Percentiles rank a stretch among this genome's conserved stretches.
Conservation (phyloP, 805 yeast genomes). For the Saccharomycodes ludwigii region DNA sequence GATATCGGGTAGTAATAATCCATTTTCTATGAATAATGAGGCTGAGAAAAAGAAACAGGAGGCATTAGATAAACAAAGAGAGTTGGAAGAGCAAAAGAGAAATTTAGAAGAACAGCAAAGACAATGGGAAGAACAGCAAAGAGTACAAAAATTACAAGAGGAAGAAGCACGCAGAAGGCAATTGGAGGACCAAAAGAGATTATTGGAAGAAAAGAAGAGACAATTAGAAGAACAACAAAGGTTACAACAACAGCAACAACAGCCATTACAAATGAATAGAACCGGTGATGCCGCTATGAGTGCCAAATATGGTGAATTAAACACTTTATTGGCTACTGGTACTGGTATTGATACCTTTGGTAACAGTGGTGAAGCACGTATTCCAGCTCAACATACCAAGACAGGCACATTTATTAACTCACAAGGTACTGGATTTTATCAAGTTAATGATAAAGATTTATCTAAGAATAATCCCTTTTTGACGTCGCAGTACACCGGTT, state of each 20-base stretch:
- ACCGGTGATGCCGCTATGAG: slow-evolving; percentile 46
- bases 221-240: slow-evolving; percentile 9
- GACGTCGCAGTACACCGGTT: slow-evolving; percentile 63
- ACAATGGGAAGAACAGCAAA: slow-evolving; percentile 11
- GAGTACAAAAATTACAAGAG: slow-evolving; percentile 8
- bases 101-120: no score
- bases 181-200: slow-evolving; percentile 5
- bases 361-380: slow-evolving; percentile 36
- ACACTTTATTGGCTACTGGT: slow-evolving; percentile 68
- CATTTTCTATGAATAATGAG: slow-evolving; percentile 45
- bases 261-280: slow-evolving; percentile 32
- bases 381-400: slow-evolving; percentile 87
- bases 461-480: slow-evolving; percentile 29
- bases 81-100: no score
- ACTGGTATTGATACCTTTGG: slow-evolving; percentile 85
- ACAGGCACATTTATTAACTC: slow-evolving; percentile 75
- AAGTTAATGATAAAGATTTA: slow-evolving; percentile 26
- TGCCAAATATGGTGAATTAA: slow-evolving; percentile 57
- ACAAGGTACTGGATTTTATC: slow-evolving; percentile 72
- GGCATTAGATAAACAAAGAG: slow-evolving; percentile 10
- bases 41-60: slow-evolving; percentile 3
- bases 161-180: slow-evolving; percentile 5
- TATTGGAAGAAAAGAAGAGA: slow-evolving; percentile 16
- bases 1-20: slow-evolving; percentile 66
- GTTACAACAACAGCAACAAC: slow-evolving; percentile 13